Evolutionary conservation across 2,329 filamentous ascomycete species (phyloP).

Genomic region (Arachnopeziza araneosa): DNA sequence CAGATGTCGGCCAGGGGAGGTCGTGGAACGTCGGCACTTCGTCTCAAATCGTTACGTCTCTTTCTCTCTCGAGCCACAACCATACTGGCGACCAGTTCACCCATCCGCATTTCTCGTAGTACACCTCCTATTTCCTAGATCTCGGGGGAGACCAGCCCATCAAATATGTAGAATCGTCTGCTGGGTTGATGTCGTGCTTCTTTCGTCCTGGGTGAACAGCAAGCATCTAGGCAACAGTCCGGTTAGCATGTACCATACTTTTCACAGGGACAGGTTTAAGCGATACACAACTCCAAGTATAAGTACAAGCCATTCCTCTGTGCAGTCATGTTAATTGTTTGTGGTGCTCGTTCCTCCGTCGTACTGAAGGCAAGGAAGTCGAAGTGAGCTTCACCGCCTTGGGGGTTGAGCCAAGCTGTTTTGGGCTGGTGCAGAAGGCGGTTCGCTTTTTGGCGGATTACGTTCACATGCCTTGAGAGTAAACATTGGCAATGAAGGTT

Average conservation of each 20-base stretch:
- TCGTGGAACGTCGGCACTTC: no score
- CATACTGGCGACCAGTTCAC: neutral
- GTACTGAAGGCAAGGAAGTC: neutral
- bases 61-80: neutral
- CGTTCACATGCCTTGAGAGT: neutral
- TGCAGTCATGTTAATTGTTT: neutral
- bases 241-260: no score
- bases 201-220: no score
- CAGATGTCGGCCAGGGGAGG: no score
- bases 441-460: neutral
- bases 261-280: no score
- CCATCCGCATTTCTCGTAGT: neutral
- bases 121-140: constrained; percentile 15
- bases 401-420: neutral
- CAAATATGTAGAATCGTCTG: constrained; percentile 79
- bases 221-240: no score
- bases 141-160: constrained; percentile 47
- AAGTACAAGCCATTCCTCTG: neutral
- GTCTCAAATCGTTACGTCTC: no score
- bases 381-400: neutral
- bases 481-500: neutral
- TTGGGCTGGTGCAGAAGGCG: neutral
- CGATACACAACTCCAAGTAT: no score
- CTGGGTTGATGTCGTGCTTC: constrained; percentile 98
- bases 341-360: neutral